phyloP scores from a whole-genome alignment of 768 basidiomycete genomes.

The Leccinum variicolor region DNA sequence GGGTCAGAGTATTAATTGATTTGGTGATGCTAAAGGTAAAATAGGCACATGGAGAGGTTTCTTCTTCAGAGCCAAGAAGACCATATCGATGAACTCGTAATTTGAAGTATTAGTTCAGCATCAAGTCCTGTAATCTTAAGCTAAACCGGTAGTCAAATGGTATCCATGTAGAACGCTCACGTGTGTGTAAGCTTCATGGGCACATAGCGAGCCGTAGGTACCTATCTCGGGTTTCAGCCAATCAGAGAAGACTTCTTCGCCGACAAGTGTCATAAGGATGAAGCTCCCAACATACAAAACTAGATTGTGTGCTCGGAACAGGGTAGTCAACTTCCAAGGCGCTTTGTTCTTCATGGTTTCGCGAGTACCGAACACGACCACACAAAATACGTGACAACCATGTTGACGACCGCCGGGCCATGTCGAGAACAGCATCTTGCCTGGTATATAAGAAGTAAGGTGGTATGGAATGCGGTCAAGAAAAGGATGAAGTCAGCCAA shows the following conservation, averaged over 20 bases:
- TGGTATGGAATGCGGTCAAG: constrained; percentile 52
- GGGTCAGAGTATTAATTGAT: too few species aligned
- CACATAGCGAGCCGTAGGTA: constrained; percentile 72
- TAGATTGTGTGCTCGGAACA: constrained; percentile 88
- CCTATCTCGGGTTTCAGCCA: constrained; percentile 72
- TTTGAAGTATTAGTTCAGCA: constrained; percentile 97
- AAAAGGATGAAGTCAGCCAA: constrained; percentile 67
- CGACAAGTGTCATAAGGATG: constrained; percentile 74
- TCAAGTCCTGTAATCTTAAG: constrained; percentile 69
- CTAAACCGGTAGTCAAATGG: neutral
- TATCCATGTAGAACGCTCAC: constrained; percentile 44
- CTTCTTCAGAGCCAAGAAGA: too few species aligned
- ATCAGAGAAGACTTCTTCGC: constrained; percentile 85
- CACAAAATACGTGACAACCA: constrained; percentile 72
- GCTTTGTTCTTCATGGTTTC: constrained; percentile 80
- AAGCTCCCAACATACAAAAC: constrained; percentile 77
- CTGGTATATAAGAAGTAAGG: constrained; percentile 62
- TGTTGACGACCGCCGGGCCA: constrained; percentile 55
- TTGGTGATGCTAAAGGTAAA: too few species aligned
- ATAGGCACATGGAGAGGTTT: too few species aligned
- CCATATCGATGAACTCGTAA: too few species aligned
- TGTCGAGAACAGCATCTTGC: constrained; percentile 83
- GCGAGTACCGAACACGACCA: too few species aligned
- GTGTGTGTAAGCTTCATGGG: constrained; percentile 71
- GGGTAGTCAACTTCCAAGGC: constrained; percentile 65